A percentile compares a stretch with the other conserved stretches of the same genome.
These are phyloP conservation scores for Xylaria intraflava DNA, from an alignment of 495 filamentous ascomycete species.

Conservation along the genomic window DNA sequence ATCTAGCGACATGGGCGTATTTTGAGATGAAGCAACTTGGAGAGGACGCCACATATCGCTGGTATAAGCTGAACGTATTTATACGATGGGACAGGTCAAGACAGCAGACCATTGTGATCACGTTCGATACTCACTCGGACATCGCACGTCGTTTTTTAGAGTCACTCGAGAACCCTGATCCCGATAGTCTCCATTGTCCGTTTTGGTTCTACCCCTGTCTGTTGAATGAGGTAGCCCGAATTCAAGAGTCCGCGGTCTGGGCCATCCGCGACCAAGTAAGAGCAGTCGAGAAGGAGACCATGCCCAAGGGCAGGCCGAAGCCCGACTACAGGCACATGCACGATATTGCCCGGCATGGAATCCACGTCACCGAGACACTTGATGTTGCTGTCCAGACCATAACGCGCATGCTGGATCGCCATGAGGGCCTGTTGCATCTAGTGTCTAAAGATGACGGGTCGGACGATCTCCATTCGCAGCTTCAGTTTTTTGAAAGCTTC, in stretches of 20 bases:
- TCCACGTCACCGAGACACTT: slow-evolving; percentile 42
- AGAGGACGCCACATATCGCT: slow-evolving; percentile 15
- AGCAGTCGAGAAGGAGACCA: slow-evolving; percentile 16
- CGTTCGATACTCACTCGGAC: slow-evolving; percentile 27
- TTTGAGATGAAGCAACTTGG: slow-evolving; percentile 27
- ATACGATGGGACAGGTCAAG: slow-evolving; percentile 21
- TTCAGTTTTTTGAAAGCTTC: slow-evolving; percentile 31
- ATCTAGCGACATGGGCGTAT: slow-evolving; percentile 28
- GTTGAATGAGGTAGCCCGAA: slow-evolving; percentile 17
- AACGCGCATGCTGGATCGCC: slow-evolving; percentile 28
- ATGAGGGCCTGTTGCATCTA: slow-evolving; percentile 5
- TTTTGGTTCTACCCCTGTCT: slow-evolving; percentile 24
- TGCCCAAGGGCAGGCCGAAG: slow-evolving; percentile 7
- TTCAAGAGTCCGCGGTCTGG: slow-evolving; percentile 31
- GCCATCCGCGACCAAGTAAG: slow-evolving; percentile 27
- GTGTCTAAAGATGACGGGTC: not conserved
- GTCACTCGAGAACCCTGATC: not conserved
- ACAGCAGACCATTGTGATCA: slow-evolving; percentile 26
- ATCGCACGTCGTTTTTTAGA: slow-evolving; percentile 8
- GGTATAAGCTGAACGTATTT: slow-evolving; percentile 32
- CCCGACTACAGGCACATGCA: slow-evolving; percentile 39
- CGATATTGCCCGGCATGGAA: slow-evolving; percentile 43
- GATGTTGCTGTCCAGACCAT: slow-evolving; percentile 34
- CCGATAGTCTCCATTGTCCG: slow-evolving; percentile 1
- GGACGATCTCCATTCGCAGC: slow-evolving; percentile 18